Base-by-base conservation (phyloP, 2,329 filamentous ascomycete species). In the Monilinia fructicola region DNA sequence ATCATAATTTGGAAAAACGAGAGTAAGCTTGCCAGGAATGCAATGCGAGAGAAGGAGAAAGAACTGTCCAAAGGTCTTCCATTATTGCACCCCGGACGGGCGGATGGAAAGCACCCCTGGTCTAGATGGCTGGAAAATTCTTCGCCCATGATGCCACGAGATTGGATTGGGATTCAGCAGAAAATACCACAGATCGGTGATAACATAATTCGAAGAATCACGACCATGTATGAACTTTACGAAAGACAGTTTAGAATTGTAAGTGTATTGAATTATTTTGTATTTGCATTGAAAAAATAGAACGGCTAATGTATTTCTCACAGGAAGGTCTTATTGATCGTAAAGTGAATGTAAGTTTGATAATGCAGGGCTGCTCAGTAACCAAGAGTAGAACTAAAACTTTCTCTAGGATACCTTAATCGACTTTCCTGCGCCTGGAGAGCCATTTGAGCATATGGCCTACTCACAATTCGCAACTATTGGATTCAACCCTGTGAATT, bases 121-220 rank as follows among this genome's bases (percentile, higher is more conserved):
- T 54, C 61, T 55, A 54, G 59, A 56, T 68, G 65, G 67, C 48
- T 67, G 48, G 58, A 68, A 23, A 68, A 68, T 54, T 64, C 64
- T 28, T 35, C 28, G 23, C n/a, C 40, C 1, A 31, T 50, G 23
- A 42, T 55, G 35, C 35, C 21, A 4, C 21, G 28, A 38, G 53
- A 50, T 48, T 67, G 64, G 58, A n/a, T 68, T 23, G 54, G 58
- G 26, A 59, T 68, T 50, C 67, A 68, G 46, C 67, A 68, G 48
- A 67, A 67, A 28, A 65, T 68, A 42, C 64, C 67, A 6, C 44
- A 55, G 31, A 40, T 67, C 26, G 67, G 67, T 9, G 65, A 67
- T 23, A 55, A 60, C 38, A 31, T 67, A 53, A 65, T 46, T 23
- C 21, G 56, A 44, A 42, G 44, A 59, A 46, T 28, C 23, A 59